These are phyloP conservation scores for Trypanosoma caninum DNA, from an alignment of 208 protist species.

Conservation along the genomic window DNA sequence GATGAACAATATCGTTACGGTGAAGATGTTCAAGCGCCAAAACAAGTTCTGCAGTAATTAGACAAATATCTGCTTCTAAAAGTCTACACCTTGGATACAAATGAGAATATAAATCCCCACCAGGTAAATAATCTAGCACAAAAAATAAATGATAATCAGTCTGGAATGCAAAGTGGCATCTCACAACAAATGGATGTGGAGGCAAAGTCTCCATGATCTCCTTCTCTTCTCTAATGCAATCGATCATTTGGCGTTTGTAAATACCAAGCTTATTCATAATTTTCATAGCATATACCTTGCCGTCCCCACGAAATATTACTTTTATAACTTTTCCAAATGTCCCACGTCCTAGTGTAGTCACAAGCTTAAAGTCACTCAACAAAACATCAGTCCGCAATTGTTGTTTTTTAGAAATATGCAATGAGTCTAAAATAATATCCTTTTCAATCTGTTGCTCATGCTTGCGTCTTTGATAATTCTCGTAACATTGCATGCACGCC, in stretches of 20 bases:
- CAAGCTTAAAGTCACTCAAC: constrained; percentile 81
- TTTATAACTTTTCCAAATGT: constrained; percentile 95
- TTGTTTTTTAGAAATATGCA: constrained; percentile 7
- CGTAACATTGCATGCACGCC: constrained; percentile 56
- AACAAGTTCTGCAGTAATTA: constrained; percentile 91
- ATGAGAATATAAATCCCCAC: constrained; percentile 93
- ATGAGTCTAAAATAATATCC: not conserved
- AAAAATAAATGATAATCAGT: constrained; percentile 87
- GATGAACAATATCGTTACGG: constrained; percentile 72
- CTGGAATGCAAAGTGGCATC: constrained; percentile 86
- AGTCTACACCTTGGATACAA: constrained; percentile 70
- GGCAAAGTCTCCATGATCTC: constrained; percentile 69
- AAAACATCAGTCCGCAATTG: constrained; percentile 27
- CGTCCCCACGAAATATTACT: constrained; percentile 55
- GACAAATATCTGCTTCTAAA: constrained; percentile 41
- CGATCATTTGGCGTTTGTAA: constrained; percentile 74
- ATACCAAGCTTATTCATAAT: constrained; percentile 85
- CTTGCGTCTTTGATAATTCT: constrained; percentile 52
- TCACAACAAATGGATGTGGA: constrained; percentile 87
- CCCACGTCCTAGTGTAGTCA: constrained; percentile 90
- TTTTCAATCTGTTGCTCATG: constrained; percentile 13
- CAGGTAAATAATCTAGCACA: constrained; percentile 92
- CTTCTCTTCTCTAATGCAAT: constrained; percentile 87
- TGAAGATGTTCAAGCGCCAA: constrained; percentile 91
- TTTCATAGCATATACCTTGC: constrained; percentile 90